Percentiles rank a stretch among this genome's conserved stretches.
These are phyloP conservation scores for Aspergillus novofumigatus DNA, from an alignment of 2,329 filamentous ascomycete species.

Conservation along the genomic window DNA sequence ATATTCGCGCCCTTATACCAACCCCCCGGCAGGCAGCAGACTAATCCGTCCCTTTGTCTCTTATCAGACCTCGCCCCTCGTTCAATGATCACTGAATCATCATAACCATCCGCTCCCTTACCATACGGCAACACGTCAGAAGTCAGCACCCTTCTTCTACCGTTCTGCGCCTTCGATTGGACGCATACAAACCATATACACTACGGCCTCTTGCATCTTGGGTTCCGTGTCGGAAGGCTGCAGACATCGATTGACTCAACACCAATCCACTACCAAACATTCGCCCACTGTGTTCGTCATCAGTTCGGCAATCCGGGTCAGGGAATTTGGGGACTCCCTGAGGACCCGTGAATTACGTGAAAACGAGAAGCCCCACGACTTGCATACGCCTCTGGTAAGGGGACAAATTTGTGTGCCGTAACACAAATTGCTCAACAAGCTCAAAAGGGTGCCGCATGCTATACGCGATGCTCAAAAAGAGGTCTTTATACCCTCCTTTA, in stretches of 20 bases:
- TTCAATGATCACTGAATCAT: slow-evolving; percentile 5
- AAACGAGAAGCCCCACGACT: neutral
- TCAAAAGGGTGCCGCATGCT: slow-evolving; percentile 21
- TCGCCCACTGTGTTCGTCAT: neutral
- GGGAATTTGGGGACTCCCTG: neutral
- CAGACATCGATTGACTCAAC: neutral
- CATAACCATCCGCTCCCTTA: neutral
- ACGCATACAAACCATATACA: neutral
- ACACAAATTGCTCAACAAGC: slow-evolving; percentile 8
- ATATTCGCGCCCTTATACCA: neutral
- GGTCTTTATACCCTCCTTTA: slow-evolving; percentile 30
- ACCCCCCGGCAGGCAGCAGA: slow-evolving; percentile 5
- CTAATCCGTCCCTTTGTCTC: slow-evolving; percentile 11
- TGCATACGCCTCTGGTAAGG: neutral
- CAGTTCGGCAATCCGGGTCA: neutral
- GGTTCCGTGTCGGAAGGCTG: slow-evolving; percentile 7
- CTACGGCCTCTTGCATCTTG: slow-evolving; percentile 12
- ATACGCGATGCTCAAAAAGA: slow-evolving; percentile 39
- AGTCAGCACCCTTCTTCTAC: neutral
- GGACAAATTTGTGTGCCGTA: slow-evolving; percentile 8
- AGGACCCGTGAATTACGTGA: neutral
- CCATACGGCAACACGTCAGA: slow-evolving; percentile 2
- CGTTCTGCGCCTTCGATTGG: slow-evolving; percentile 4
- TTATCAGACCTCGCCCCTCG: slow-evolving; percentile 11
- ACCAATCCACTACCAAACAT: neutral